Evolutionary conservation across 1,284 basidiomycete genomes (phyloP).

Genomic region (Cutaneotrichosporon mucoides): DNA sequence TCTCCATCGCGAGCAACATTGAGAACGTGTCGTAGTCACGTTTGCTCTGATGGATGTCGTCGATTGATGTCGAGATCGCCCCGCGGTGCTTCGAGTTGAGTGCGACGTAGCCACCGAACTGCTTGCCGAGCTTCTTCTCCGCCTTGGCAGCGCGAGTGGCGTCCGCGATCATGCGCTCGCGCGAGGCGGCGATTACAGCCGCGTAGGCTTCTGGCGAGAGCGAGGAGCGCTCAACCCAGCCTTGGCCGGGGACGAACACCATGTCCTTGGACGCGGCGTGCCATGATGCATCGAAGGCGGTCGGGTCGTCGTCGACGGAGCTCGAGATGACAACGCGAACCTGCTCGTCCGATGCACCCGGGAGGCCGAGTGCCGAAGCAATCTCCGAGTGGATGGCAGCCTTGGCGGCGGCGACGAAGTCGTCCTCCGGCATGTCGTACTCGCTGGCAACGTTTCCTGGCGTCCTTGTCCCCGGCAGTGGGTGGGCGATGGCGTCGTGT

Average conservation of each 20-base stretch:
- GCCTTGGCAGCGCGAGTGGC: constrained; percentile 75
- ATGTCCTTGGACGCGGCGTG: constrained; percentile 59
- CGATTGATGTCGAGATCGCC: constrained; percentile 64
- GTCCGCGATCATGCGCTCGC: constrained; percentile 75
- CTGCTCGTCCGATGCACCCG: constrained; percentile 72
- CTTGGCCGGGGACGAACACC: constrained; percentile 58
- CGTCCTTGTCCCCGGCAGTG: constrained; percentile 74
- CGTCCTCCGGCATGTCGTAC: constrained; percentile 75
- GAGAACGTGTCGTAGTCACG: constrained; percentile 74
- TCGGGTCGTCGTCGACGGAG: constrained; percentile 60
- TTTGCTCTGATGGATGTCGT: constrained; percentile 63
- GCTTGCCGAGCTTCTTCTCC: constrained; percentile 86
- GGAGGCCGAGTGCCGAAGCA: constrained; percentile 73
- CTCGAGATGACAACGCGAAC: constrained; percentile 68
- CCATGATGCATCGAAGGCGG: constrained; percentile 62
- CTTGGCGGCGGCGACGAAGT: constrained; percentile 68
- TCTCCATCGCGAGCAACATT: constrained; percentile 66
- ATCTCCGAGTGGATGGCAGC: constrained; percentile 73
- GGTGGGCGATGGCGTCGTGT: constrained; percentile 84
- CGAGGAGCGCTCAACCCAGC: constrained; percentile 64
- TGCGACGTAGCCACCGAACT: constrained; percentile 84
- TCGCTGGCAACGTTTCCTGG: constrained; percentile 68
- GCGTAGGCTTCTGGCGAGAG: constrained; percentile 63
- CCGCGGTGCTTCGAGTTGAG: constrained; percentile 67
- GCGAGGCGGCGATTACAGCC: constrained; percentile 60